phyloP scores from a whole-genome alignment of 1,139 yeast genomes.

The Sugiyamaella paludigena region DNA sequence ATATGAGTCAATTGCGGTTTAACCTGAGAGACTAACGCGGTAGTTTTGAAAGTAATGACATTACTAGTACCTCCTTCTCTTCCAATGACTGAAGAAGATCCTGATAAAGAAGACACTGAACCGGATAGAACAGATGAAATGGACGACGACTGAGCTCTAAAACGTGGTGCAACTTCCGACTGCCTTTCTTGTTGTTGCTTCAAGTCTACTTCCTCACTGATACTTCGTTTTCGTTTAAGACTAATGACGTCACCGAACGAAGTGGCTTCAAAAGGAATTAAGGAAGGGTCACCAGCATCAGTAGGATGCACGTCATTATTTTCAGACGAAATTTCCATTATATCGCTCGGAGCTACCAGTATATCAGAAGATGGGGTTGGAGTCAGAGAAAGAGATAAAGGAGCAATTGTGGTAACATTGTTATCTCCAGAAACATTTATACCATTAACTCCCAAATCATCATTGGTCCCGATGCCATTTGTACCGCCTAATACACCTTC shows the following conservation, averaged over 20 bases:
- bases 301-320: conserved; percentile 1
- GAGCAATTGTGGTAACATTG: conserved; percentile 4
- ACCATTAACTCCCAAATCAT: not conserved
- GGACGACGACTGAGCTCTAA: no score
- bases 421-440: not conserved
- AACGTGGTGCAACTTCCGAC: not conserved
- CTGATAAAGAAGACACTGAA: conserved; percentile 4
- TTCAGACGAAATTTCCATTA: conserved; percentile 7
- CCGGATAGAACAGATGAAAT: not conserved
- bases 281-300: conserved; percentile 1
- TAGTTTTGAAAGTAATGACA: not conserved
- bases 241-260: conserved; percentile 6
- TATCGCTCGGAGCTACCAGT: not conserved
- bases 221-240: conserved; percentile 16
- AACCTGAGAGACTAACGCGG: conserved; percentile 15
- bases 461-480: not conserved
- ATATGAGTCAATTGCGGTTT: conserved; percentile 58
- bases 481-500: not conserved
- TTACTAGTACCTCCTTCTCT: not conserved
- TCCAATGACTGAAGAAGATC: not conserved
- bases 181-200: not conserved
- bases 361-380: conserved; percentile 1
- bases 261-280: conserved; percentile 8
- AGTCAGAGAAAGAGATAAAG: conserved; percentile 9
- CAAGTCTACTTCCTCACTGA: conserved; percentile 6